A percentile compares a stretch with the other conserved stretches of the same genome.
phyloP scores from a whole-genome alignment of 805 yeast genomes.

The Ogataea zsoltii region DNA sequence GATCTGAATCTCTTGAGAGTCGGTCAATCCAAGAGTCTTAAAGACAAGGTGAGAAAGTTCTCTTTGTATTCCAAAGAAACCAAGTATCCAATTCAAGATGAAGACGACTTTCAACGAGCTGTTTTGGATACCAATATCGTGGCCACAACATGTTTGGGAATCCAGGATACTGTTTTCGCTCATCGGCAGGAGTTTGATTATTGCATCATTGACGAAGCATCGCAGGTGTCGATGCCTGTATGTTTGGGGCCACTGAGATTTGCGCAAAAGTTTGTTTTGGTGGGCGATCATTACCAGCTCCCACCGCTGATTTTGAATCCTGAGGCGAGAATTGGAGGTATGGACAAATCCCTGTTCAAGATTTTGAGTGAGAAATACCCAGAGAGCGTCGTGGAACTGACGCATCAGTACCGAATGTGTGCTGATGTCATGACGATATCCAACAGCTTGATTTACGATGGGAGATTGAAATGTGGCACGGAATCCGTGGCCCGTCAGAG shows the following conservation, averaged over 20 bases:
- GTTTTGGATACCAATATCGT: conserved; percentile 68
- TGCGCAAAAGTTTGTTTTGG: conserved; percentile 79
- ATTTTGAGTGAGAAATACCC: conserved; percentile 74
- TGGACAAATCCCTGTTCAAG: conserved; percentile 77
- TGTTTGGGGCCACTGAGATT: conserved; percentile 84
- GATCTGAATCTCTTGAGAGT: conserved; percentile 59
- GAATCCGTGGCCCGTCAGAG: conserved; percentile 58
- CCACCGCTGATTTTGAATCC: conserved; percentile 82
- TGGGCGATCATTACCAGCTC: conserved; percentile 95
- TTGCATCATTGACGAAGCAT: conserved; percentile 95
- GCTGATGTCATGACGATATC: conserved; percentile 82
- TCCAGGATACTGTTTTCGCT: conserved; percentile 60
- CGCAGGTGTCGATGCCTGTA: conserved; percentile 90
- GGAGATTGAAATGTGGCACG: conserved; percentile 75
- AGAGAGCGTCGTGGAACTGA: conserved; percentile 68
- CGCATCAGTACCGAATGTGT: conserved; percentile 91
- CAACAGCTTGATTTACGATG: conserved; percentile 75
- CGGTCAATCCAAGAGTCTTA: conserved; percentile 62
- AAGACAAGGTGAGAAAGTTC: conserved; percentile 56
- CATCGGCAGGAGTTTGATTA: conserved; percentile 70
- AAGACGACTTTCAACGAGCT: conserved; percentile 46
- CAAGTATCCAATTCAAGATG: conserved; percentile 30
- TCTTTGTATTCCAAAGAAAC: conserved; percentile 44
- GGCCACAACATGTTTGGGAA: conserved; percentile 86
- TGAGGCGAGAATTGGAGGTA: conserved; percentile 62